A percentile compares a stretch with the other conserved stretches of the same genome.
These are phyloP conservation scores for Mucuna pruriens DNA, from an alignment of 306 rosid genomes.

Conservation along the genomic window DNA sequence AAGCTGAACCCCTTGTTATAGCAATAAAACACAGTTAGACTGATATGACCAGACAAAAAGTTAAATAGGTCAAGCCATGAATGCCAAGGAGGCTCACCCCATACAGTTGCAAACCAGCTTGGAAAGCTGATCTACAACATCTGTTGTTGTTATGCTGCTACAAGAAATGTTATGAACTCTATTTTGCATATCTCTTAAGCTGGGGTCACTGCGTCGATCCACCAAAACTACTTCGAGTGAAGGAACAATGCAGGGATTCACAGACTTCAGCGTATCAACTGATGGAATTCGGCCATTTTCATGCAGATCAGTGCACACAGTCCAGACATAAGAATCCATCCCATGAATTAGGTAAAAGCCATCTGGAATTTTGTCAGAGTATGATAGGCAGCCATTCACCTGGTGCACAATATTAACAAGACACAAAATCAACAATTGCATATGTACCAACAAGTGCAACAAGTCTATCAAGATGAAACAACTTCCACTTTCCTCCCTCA, in stretches of 20 bases:
- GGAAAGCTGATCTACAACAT: slow-evolving; percentile 93
- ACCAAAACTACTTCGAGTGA: slow-evolving; percentile 86
- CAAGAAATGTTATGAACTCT: slow-evolving; percentile 65
- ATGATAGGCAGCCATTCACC: slow-evolving; percentile 98
- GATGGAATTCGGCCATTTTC: slow-evolving; percentile 95
- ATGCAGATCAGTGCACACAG: slow-evolving; percentile 82
- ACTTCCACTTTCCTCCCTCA: slow-evolving; percentile 21
- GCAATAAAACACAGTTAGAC: slow-evolving; percentile 59
- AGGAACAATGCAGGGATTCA: slow-evolving; percentile 65
- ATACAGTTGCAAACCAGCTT: slow-evolving; percentile 83
- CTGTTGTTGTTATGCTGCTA: slow-evolving; percentile 72
- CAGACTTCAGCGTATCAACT: slow-evolving; percentile 74
- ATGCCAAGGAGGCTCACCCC: slow-evolving; percentile 78
- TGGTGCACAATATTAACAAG: slow-evolving; percentile 51
- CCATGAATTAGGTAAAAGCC: slow-evolving; percentile 92
- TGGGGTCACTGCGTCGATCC: slow-evolving; percentile 76
- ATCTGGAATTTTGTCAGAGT: slow-evolving; percentile 87
- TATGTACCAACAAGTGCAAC: slow-evolving; percentile 19
- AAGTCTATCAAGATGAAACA: slow-evolving; percentile 29
- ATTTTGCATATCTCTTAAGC: slow-evolving; percentile 86
- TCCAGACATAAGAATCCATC: slow-evolving; percentile 93
- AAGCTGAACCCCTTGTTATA: slow-evolving; percentile 85
- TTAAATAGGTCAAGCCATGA: slow-evolving; percentile 36
- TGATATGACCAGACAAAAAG: slow-evolving; percentile 38
- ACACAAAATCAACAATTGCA: slow-evolving; percentile 40